These are phyloP conservation scores for Tolypocladium sp. DNA, from an alignment of 2,329 filamentous ascomycete genomes.

Conservation along the genomic window DNA sequence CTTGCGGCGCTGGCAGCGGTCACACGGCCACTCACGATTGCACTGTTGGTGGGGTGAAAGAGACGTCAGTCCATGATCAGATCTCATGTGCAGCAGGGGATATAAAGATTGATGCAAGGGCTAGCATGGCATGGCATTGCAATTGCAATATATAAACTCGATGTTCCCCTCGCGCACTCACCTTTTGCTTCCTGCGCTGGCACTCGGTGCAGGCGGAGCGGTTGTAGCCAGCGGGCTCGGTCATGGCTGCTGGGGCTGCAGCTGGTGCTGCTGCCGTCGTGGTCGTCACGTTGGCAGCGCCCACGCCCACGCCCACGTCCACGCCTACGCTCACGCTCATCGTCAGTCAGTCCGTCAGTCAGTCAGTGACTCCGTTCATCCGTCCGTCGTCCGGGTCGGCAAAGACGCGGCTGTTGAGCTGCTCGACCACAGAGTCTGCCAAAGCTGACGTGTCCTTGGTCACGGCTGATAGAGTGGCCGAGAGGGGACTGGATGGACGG, in stretches of 20 bases:
- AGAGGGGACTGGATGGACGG: not conserved
- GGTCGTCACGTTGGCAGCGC: not conserved
- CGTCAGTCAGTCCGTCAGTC: not conserved
- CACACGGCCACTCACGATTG: slow-evolving; percentile 22
- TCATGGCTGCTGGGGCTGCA: not conserved
- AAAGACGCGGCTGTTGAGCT: not conserved
- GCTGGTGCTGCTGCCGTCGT: not conserved
- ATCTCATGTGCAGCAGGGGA: not conserved
- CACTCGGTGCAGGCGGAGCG: slow-evolving; percentile 33
- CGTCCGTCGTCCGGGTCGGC: not conserved
- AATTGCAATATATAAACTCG: not conserved
- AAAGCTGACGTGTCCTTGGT: not conserved
- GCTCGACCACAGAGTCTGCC: not conserved
- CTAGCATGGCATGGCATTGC: not conserved
- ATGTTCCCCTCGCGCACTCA: slow-evolving; percentile 3
- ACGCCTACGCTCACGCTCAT: not conserved
- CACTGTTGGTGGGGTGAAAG: slow-evolving; percentile 10
- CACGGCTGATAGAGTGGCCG: not conserved
- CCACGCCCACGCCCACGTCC: not conserved
- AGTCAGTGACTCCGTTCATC: not conserved
- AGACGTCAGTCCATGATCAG: not conserved
- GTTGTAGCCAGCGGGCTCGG: slow-evolving; percentile 8
- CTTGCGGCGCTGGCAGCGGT: slow-evolving; percentile 20
- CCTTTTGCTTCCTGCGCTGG: slow-evolving; percentile 29
- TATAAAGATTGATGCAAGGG: not conserved